These are phyloP conservation scores for Castanospermum australe DNA, from an alignment of 306 rosid species.

Conservation along the genomic window DNA sequence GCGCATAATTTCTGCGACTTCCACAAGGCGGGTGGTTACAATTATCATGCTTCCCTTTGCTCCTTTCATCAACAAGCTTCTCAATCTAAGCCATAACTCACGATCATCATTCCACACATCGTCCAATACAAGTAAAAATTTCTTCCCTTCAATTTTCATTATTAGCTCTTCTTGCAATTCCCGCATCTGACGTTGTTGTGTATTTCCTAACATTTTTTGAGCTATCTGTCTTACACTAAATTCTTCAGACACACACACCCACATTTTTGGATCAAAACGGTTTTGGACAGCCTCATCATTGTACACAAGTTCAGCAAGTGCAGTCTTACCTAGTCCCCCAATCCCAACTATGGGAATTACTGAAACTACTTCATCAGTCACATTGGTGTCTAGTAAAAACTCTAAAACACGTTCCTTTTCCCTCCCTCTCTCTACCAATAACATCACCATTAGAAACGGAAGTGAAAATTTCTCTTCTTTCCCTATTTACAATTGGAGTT, in stretches of 20 bases:
- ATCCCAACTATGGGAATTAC: constrained; percentile 1
- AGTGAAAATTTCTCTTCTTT: too few relatives aligned
- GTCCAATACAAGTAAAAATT: too few relatives aligned
- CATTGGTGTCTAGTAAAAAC: background rate
- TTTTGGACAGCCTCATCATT: background rate
- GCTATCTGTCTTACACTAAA: too few relatives aligned
- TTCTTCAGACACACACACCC: constrained; percentile 26
- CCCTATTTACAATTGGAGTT: too few relatives aligned
- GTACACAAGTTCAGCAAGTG: constrained; percentile 19
- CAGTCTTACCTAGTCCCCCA: constrained; percentile 22
- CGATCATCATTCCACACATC: too few relatives aligned
- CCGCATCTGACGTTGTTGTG: too few relatives aligned
- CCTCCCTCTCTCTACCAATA: background rate
- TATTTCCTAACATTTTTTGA: too few relatives aligned
- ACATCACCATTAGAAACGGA: background rate
- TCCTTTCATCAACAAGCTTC: too few relatives aligned
- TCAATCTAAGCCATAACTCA: too few relatives aligned
- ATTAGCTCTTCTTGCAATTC: too few relatives aligned
- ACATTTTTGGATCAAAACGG: constrained; percentile 12
- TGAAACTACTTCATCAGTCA: background rate
- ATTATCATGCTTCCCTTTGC: background rate
- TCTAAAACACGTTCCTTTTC: background rate
- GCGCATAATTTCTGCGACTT: background rate
- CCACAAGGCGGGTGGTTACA: background rate
- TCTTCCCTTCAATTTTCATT: too few relatives aligned